Evolutionary conservation across 2,329 filamentous ascomycete species (phyloP), one percentile per base, ranked within the genome.

Genomic region (Alternaria atra): DNA sequence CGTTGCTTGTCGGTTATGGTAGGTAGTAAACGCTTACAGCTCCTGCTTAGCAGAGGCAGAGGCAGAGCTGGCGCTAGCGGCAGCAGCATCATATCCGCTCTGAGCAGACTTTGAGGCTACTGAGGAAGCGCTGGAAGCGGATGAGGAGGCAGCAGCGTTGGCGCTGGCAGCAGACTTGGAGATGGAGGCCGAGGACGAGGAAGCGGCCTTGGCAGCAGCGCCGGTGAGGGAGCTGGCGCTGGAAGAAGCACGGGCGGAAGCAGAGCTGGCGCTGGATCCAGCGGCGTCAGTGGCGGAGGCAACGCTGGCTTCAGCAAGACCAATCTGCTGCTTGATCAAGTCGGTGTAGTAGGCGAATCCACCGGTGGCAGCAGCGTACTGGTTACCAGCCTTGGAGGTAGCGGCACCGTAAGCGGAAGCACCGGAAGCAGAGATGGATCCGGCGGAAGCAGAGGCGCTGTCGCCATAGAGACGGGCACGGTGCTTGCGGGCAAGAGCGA

Each of bases 401-500:
- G 63, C 63, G 12, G 89, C 86, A 55, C 91, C 89, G 71, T 87
- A 94, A 42, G 82, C 82, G 54, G 82, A 82, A 55, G 82, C 82
- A 66, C 81, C 81, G 56, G 74, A 78, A 58, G 77, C 79, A 46
- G 77, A 79, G 53, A 75, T 10, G 29, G 59, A 61, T 29, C 37
- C 74, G 55, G 80, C 76, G 30, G 73, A 68, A 23, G 69, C 73
- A 32, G 73, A 74, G 32, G 87, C 79, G 52, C 85, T 91, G 72
- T 93, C 89, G 61, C 89, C 90, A 17, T 89, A 83, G 46, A 94
- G 83, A 60, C 89, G 83, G 60, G 91, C 90, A 60, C 91, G 90
- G 81, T 97, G 88, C 85, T 95, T 96, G 77, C 94, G 93, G 65
- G 94, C 90, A 64, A 98, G 87, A 54, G 94, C 93, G 54, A 96